Percentiles rank a stretch among this genome's conserved stretches.
These are phyloP conservation scores for Teratosphaeriaceae sp. DNA, from an alignment of 2,329 filamentous ascomycete species.

Conservation along the genomic window DNA sequence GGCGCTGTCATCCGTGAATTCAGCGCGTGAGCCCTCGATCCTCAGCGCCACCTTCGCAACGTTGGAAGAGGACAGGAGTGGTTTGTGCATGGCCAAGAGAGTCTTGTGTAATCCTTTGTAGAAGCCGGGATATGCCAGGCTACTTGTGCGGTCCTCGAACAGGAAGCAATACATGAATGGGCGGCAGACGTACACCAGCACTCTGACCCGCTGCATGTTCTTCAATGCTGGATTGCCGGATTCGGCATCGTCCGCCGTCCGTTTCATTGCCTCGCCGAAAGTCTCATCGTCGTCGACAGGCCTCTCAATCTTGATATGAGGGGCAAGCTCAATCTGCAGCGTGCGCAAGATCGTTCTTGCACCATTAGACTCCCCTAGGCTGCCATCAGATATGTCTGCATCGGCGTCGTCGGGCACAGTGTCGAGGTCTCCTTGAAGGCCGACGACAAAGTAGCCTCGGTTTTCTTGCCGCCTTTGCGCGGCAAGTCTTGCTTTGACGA, in stretches of 20 bases:
- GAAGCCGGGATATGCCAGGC: slow-evolving; percentile 39
- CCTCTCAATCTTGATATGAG: slow-evolving; percentile 8
- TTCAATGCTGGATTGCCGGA: background rate
- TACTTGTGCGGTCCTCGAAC: slow-evolving; percentile 56
- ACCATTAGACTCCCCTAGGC: slow-evolving; percentile 24
- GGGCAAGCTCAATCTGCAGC: slow-evolving; percentile 55
- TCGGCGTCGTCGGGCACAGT: slow-evolving; percentile 40
- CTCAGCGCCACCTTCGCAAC: slow-evolving; percentile 36
- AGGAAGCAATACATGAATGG: slow-evolving; percentile 75
- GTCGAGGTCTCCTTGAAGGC: slow-evolving; percentile 59
- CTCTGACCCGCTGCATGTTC: slow-evolving; percentile 44
- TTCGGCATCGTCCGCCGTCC: slow-evolving; percentile 1
- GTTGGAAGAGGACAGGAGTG: slow-evolving; percentile 37
- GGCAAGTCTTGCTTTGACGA: slow-evolving; percentile 58
- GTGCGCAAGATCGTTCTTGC: slow-evolving; percentile 57
- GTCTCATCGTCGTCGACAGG: slow-evolving; percentile 10
- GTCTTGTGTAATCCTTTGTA: slow-evolving; percentile 47
- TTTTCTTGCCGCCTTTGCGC: slow-evolving; percentile 37
- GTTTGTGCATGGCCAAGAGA: slow-evolving; percentile 42
- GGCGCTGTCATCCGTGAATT: slow-evolving; percentile 21
- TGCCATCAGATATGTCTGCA: slow-evolving; percentile 14
- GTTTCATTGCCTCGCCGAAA: slow-evolving; percentile 1
- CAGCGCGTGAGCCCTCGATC: slow-evolving; percentile 28
- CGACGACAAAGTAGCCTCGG: slow-evolving; percentile 58
- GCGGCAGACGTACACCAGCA: slow-evolving; percentile 64